These are phyloP conservation scores for Tylopilus balloui DNA, from an alignment of 768 basidiomycete genomes.

Conservation along the genomic window DNA sequence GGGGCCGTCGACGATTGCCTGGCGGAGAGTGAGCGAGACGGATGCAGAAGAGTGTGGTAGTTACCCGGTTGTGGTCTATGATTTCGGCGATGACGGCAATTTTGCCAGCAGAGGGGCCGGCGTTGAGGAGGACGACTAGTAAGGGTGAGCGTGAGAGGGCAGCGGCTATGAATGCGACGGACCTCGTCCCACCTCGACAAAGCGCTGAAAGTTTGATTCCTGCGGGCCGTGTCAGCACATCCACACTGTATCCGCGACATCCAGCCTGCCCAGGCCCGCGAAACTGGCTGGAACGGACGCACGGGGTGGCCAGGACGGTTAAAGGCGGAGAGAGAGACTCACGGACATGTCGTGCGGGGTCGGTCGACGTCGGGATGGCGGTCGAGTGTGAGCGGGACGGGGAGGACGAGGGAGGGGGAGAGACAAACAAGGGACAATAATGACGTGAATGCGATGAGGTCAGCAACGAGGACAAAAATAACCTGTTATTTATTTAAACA, in stretches of 20 bases:
- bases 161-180: background rate
- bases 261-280: constrained; percentile 4
- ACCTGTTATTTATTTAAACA: background rate
- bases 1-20: constrained; percentile 97
- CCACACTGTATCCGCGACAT: constrained; percentile 3
- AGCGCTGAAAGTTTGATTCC: constrained; percentile 91
- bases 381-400: background rate
- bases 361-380: background rate
- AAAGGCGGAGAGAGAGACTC: constrained; percentile 2
- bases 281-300: accelerated
- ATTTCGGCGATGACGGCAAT: constrained; percentile 96
- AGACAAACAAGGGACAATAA: constrained; percentile 14
- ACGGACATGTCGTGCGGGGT: constrained; percentile 18
- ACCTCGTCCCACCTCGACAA: constrained; percentile 98
- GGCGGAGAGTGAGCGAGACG: background rate
- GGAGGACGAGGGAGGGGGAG: background rate
- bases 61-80: constrained; percentile 97
- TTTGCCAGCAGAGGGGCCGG: constrained; percentile 80
- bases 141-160: background rate
- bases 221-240: constrained; percentile 29
- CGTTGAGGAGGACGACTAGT: constrained; percentile 84
- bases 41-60: background rate
- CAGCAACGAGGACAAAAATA: constrained; percentile 4
- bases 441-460: constrained; percentile 5
- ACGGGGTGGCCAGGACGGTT: background rate